Evolutionary conservation across 495 filamentous ascomycete species (phyloP), one percentile per base, ranked within the genome.

Genomic region (Neurospora cerealis): DNA sequence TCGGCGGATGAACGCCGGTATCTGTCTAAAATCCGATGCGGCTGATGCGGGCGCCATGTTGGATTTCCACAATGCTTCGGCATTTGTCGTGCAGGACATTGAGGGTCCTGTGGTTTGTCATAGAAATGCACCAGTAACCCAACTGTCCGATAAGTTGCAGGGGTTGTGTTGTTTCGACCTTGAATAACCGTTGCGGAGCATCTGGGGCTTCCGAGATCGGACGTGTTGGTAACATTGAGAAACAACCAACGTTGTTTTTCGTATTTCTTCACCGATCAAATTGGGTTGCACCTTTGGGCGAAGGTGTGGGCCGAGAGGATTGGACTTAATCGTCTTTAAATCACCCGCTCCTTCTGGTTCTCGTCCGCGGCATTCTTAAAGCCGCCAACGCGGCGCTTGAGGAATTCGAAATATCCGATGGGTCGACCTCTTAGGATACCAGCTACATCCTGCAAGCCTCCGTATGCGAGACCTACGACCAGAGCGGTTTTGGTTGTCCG

Each of bases 401-500:
- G 74, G 74, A 89, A 93, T 21, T 94, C 89, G 73, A 96, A 80
- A 78, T 95, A 96, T 8, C 88, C 86, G 42, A 93, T 86, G 70
- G 85, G 86, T 72, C 92, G 89, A 41, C 94, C 94, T 78, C 88
- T 90, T 36, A 86, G 77, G 28, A 87, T 36, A 21, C 77, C 78
- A 40, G 79, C 10, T 9, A 78, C 0, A 92, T 71, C 96, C 82
- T 99, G 95, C 62, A 89, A 76, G 40, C 97, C 83, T 44, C 96
- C 96, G 83, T 92, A 97, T 32, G 82, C 86, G 4, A 97, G 75
- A n/a, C 95, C 94, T 66, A 91, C 86, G 72, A 90, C 86, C 69
- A 97, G 81, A 3, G 93, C 95, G 70, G 90, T 87, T 82, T 91
- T 96, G 66, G 93, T 91, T 46, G 93, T 94, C 74, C 94, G 89